Evolutionary conservation across 163 green algal genomes (phyloP), one percentile per base, ranked within the genome.

Genomic region (Volvox carteri): DNA sequence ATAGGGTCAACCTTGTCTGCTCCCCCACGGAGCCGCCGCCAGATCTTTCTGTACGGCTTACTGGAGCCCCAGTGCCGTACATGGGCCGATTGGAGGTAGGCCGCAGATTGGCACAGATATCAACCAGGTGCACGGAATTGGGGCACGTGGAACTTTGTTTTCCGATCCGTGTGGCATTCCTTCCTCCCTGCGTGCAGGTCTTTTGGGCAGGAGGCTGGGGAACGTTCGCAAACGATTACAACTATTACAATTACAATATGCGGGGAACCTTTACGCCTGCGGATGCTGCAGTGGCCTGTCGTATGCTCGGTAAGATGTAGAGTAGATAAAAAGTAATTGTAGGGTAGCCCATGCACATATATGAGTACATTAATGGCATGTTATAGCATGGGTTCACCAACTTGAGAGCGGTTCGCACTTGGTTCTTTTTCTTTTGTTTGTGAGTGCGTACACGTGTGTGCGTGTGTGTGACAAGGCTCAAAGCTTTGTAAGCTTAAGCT

Each of bases 11-110:
- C 8, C 30, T 84, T 48, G 19, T 6, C 0, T 84, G 76, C 76
- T 73, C 76, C 7, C 19, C 39, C 48, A 0, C 33, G 8, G 7
- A n/a, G 3, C 76, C 76, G 37, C 76, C 76, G 4, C n/a, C 33
- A 2, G n/a, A 25, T 2, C 33, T 73, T 21, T 72, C 76, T 19
- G 14, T 84, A 3, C 76, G 76, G 1, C 76, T 84, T 12, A 84
- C 50, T 4, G 76, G 76, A 18, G 41, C 18, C 9, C 33, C 50
- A 1, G 50, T 73, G 33, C 76, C 76, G 12, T 84, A 84, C 54
- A 56, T 85, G 1, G 77, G 77, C 1, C 77, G 77, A 21, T 58
- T 85, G 19, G 77, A 85, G 77, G 77, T 84, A 19, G 33, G 76
- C 28, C 62, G 4, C 9, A 35, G 54, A 23, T 28, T 65, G n/a